Evolutionary conservation across 768 basidiomycete genomes (phyloP).

Genomic region (Naganishia friedmannii): DNA sequence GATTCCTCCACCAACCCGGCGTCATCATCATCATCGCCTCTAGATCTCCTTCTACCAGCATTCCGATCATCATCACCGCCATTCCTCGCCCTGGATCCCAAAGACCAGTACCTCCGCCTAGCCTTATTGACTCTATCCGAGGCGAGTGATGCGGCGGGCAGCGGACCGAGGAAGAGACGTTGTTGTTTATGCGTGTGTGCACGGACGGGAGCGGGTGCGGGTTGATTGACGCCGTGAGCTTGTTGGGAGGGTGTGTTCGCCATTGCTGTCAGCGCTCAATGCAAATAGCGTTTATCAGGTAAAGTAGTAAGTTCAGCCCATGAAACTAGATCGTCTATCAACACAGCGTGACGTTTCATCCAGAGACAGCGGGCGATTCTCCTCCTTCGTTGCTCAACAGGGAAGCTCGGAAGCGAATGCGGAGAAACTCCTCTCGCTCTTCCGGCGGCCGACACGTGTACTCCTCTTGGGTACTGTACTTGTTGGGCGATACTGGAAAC

Average conservation of each 20-base stretch:
- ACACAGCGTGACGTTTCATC: neutral
- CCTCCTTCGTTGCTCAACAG: too few species aligned
- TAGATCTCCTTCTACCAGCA: neutral
- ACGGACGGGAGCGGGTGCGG: neutral
- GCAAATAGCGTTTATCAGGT: too few species aligned
- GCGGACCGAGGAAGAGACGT: slow-evolving; percentile 17
- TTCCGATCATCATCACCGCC: neutral
- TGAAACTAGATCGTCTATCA: neutral
- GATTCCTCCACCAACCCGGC: neutral
- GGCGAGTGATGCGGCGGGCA: neutral
- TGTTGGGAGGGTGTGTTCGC: neutral
- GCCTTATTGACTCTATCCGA: neutral
- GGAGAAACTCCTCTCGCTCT: neutral
- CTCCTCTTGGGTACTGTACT: too few species aligned
- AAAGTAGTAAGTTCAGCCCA: slow-evolving; percentile 4
- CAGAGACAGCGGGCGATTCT: neutral
- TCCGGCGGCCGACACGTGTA: neutral
- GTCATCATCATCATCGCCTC: neutral
- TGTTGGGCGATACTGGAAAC: too few species aligned
- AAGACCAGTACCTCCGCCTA: neutral
- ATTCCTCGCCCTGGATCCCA: neutral
- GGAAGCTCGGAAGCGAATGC: too few species aligned
- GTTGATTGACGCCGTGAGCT: neutral
- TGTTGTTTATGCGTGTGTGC: slow-evolving; percentile 3
- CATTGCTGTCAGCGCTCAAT: neutral